Conservation (phyloP, 176 grass and related monocot species). For the Oropetium thomaeum region DNA sequence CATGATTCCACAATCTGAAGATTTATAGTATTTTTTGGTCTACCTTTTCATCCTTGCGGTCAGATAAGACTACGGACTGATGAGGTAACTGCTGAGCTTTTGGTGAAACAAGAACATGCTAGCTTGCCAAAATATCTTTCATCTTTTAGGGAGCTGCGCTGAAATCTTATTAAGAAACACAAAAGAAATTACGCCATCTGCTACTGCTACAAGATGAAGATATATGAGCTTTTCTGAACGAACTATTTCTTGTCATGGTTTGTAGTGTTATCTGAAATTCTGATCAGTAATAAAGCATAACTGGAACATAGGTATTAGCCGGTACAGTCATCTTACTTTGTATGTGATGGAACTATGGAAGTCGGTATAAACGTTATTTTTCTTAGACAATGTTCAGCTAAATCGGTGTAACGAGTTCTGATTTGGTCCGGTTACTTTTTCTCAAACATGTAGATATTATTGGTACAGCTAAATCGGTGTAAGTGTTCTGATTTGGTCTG, state of each 20-base stretch:
- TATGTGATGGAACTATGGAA: too few relatives aligned
- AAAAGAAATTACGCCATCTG: background rate
- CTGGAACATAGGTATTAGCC: too few relatives aligned
- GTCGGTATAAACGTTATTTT: too few relatives aligned
- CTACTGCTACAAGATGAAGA: background rate
- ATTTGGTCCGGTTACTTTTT: too few relatives aligned
- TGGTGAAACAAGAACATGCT: background rate
- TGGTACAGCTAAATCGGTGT: too few relatives aligned
- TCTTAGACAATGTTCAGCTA: too few relatives aligned
- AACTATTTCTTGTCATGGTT: background rate
- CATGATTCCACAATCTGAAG: slow-evolving; percentile 16
- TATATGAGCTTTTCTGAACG: background rate
- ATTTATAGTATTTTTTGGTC: background rate
- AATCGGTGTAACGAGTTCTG: too few relatives aligned
- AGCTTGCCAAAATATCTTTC: slow-evolving; percentile 21
- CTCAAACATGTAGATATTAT: too few relatives aligned
- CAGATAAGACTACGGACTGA: slow-evolving; percentile 4
- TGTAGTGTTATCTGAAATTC: background rate
- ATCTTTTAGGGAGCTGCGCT: too few relatives aligned
- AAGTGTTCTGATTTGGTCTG: too few relatives aligned
- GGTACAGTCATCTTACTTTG: too few relatives aligned
- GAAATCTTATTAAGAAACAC: too few relatives aligned
- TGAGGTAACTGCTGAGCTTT: slow-evolving; percentile 29
- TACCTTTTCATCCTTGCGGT: background rate
- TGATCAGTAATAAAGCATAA: background rate